Evolutionary conservation across 129 eudicot species (phyloP).

Genomic region (Scalesia atractyloides): DNA sequence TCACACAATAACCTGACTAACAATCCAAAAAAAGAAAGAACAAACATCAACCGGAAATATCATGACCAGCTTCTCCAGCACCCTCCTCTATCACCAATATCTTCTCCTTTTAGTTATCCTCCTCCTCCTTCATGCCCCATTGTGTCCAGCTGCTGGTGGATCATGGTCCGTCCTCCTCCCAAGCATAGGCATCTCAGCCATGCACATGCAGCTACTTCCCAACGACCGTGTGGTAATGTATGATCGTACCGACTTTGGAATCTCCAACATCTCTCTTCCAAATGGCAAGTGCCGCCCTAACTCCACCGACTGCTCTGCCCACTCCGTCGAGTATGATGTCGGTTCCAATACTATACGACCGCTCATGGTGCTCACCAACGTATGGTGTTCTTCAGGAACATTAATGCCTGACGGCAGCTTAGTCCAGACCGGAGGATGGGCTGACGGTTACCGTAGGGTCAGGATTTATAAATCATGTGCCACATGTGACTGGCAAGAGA

Average conservation of each 20-base stretch:
- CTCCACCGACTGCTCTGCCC: slow-evolving; percentile 9
- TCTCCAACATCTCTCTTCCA: slow-evolving; percentile 4
- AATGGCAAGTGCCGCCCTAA: background rate
- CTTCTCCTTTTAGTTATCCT: background rate
- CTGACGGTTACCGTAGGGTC: background rate
- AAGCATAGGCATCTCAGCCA: slow-evolving; percentile 18
- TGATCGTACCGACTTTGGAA: slow-evolving; percentile 5
- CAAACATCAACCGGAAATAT: background rate
- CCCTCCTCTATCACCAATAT: background rate
- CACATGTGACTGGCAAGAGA: slow-evolving; percentile 1
- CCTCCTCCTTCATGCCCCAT: background rate
- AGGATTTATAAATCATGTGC: background rate
- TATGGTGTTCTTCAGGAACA: slow-evolving; percentile 11
- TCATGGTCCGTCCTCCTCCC: slow-evolving; percentile 3
- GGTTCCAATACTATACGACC: background rate
- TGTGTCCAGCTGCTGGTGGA: background rate
- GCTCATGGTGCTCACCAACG: slow-evolving; percentile 8
- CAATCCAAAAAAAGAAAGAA: background rate
- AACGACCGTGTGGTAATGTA: background rate
- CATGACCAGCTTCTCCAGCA: background rate
- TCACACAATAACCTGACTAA: background rate
- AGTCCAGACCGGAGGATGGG: slow-evolving; percentile 8
- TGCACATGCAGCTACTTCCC: slow-evolving; percentile 21
- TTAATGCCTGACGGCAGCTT: slow-evolving; percentile 3
- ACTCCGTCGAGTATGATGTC: background rate